Base-by-base conservation (phyloP, 1,284 basidiomycete genomes). In the Pseudozyma tsukubaensis region DNA sequence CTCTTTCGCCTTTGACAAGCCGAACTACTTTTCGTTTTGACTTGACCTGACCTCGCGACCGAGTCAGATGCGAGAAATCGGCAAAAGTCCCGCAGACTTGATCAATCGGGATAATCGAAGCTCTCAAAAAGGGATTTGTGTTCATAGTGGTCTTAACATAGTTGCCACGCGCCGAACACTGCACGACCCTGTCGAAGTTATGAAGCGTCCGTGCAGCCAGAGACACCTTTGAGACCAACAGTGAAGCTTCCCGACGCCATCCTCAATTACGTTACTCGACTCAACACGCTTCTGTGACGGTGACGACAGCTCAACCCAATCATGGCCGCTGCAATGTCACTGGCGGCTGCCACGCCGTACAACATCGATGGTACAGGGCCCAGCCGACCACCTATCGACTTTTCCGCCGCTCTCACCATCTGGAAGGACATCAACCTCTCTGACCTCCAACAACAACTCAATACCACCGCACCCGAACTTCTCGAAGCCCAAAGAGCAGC, bases 401-500 rank as follows among this genome's bases (percentile, higher is more conserved):
- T 81, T 39, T 63, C 75, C 45, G 57, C 76, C 16, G 73, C 74
- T 6, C 70, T 82, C 10, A 55, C 61, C 34, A 68, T 62, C 13
- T 83, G 81, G 81, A 63, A 65, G 24, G 72, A 76, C 34, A 64
- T 80, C 37, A 59, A 63, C 32, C 62, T 82, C 29, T 49, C 63
- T 34, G 54, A 58, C 10, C 62, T 82, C 21, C 74, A 77, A 37
- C 35, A 55, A 21, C 54, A 68, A 40, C 70, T 82, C 55, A 55
- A 61, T n/a, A 18, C 24, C 14, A 55, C 66, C 36, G 74, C 71
- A 13, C 65, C 71, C 5, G 50, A 50, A 19, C 54, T 82, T 21
- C 53, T 73, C n/a, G 56, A 70, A 32, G 60, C 66, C 1, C 82
- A 84, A 59, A 72, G 62, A n/a, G 66, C 73, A 10, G 76, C 79